Evolutionary conservation across 352 stramenopile genomes (phyloP).

Genomic region (Pythium chondricola): DNA sequence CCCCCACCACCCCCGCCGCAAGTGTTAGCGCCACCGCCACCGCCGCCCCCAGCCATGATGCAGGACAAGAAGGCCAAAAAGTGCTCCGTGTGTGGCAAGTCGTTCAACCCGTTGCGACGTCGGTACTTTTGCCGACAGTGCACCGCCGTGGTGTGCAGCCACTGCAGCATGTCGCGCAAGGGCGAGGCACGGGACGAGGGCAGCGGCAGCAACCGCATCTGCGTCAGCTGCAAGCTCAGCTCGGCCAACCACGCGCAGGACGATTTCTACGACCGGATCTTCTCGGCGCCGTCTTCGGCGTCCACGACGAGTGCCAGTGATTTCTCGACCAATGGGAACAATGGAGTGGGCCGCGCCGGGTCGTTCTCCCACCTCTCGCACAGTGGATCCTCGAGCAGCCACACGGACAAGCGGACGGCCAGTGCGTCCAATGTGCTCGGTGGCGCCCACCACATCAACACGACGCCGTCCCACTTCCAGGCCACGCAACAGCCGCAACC

Average conservation of each 20-base stretch:
- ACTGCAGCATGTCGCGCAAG: conserved; percentile 62
- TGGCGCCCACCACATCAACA: background rate
- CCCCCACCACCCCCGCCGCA: background rate
- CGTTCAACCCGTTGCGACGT: conserved; percentile 72
- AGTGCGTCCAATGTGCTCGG: conserved; percentile 16
- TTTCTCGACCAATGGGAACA: conserved; percentile 9
- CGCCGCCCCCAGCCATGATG: background rate
- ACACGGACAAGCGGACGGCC: conserved; percentile 10
- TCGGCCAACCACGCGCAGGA: conserved; percentile 34
- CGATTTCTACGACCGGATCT: conserved; percentile 59
- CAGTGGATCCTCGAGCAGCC: background rate
- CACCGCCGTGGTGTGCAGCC: conserved; percentile 50
- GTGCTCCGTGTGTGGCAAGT: conserved; percentile 73
- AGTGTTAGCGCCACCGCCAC: conserved; percentile 2
- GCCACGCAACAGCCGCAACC: conserved; percentile 21
- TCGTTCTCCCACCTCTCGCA: conserved; percentile 21
- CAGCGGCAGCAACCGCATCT: conserved; percentile 51
- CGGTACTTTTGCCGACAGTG: conserved; percentile 71
- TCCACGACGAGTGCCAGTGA: conserved; percentile 16
- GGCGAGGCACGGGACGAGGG: conserved; percentile 45
- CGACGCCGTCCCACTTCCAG: background rate
- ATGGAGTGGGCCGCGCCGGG: conserved; percentile 13
- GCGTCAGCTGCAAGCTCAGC: conserved; percentile 74
- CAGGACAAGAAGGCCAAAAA: conserved; percentile 65
- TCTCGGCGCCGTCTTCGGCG: conserved; percentile 37